Evolutionary conservation across 176 grass and related monocot genomes (phyloP).

Genomic region (Rhynchospora tenuis): DNA sequence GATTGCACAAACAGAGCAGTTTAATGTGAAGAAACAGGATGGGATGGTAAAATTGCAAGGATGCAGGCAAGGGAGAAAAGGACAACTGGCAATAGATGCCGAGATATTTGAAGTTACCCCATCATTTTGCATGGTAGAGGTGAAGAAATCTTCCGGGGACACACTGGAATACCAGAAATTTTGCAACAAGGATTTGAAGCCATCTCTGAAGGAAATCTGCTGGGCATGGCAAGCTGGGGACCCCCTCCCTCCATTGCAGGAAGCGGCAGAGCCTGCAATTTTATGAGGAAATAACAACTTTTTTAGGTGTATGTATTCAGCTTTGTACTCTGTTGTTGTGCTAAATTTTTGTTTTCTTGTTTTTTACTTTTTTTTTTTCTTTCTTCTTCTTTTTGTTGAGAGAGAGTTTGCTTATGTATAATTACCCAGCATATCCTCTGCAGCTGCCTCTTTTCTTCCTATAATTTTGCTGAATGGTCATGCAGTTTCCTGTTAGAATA

Average conservation of each 20-base stretch:
- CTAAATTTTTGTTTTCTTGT: background rate
- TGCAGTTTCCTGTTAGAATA: background rate
- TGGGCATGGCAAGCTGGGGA: conserved; percentile 53
- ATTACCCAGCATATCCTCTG: background rate
- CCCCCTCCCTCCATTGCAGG: conserved; percentile 32
- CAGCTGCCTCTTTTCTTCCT: background rate
- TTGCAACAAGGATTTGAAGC: conserved; percentile 68
- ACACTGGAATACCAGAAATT: conserved; percentile 83
- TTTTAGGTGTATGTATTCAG: background rate
- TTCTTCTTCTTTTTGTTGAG: background rate
- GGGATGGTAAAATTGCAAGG: conserved; percentile 67
- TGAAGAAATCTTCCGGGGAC: conserved; percentile 87
- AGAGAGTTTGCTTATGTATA: background rate
- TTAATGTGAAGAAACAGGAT: conserved; percentile 77
- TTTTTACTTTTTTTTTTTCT: background rate
- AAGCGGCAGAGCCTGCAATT: background rate
- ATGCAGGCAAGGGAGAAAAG: conserved; percentile 71
- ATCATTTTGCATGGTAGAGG: conserved; percentile 66
- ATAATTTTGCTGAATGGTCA: background rate
- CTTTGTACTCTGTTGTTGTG: background rate
- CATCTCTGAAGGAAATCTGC: conserved; percentile 70
- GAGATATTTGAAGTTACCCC: conserved; percentile 82
- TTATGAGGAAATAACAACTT: background rate
- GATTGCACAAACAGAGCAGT: conserved; percentile 62
- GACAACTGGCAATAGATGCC: conserved; percentile 66